Evolutionary conservation across 805 yeast species (phyloP).

Genomic region (Metschnikowia noctiluminum): DNA sequence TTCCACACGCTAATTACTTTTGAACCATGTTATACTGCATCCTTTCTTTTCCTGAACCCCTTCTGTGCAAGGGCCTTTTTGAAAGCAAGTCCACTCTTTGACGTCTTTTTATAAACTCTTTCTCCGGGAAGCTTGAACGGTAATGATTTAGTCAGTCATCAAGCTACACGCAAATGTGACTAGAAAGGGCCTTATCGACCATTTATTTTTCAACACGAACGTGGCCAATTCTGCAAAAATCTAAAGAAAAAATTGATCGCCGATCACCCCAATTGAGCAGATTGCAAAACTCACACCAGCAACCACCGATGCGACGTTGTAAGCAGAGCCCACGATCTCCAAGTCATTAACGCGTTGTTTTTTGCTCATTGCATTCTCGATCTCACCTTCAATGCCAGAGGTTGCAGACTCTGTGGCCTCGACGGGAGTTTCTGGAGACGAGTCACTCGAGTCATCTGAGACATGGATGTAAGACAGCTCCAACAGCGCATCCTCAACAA

Average conservation of each 20-base stretch:
- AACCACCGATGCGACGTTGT: conserved; percentile 39
- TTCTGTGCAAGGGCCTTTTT: too few species aligned
- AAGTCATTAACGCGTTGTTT: conserved; percentile 33
- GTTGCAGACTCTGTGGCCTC: conserved; percentile 9
- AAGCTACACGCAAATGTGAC: too few species aligned
- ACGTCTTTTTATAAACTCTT: too few species aligned
- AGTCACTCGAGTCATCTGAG: conserved; percentile 34
- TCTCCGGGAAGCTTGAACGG: too few species aligned
- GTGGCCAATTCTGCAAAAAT: not conserved
- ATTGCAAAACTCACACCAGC: conserved; percentile 46
- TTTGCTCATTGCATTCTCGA: conserved; percentile 40
- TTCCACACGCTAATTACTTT: too few species aligned
- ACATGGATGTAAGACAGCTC: conserved; percentile 42
- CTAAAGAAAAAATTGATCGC: conserved; percentile 37
- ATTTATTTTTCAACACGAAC: too few species aligned
- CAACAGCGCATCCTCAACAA: conserved; percentile 27
- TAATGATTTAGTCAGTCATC: too few species aligned
- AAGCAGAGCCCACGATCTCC: conserved; percentile 32
- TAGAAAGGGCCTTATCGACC: too few species aligned
- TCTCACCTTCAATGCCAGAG: conserved; percentile 38
- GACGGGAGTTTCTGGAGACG: conserved; percentile 27
- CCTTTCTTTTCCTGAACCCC: too few species aligned
- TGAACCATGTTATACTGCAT: too few species aligned
- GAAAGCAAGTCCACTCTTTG: too few species aligned
- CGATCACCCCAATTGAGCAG: conserved; percentile 54